Evolutionary conservation across 2,329 filamentous ascomycete genomes (phyloP).

Genomic region (Penicillium sp.): DNA sequence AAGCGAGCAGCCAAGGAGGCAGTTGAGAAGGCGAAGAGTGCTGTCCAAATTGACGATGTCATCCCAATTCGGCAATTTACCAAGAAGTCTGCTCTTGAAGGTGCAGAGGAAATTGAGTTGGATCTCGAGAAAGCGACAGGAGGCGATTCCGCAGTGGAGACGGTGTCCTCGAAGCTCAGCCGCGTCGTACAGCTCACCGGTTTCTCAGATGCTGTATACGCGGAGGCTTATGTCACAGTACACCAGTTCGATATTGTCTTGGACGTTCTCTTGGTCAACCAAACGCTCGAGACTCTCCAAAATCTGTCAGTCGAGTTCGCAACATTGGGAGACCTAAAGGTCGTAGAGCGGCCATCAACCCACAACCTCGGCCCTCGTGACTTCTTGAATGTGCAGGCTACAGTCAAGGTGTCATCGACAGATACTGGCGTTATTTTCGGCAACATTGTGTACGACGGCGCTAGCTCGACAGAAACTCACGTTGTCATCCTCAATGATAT

Average conservation of each 20-base stretch:
- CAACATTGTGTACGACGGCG: slow-evolving; percentile 96
- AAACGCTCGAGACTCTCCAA: slow-evolving; percentile 93
- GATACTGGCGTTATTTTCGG: slow-evolving; percentile 99
- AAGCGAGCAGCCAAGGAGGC: slow-evolving; percentile 96
- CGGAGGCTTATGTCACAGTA: slow-evolving; percentile 98
- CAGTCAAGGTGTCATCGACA: slow-evolving; percentile 97
- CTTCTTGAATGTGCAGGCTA: slow-evolving; percentile 98
- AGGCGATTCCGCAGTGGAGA: slow-evolving; percentile 81
- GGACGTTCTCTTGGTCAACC: slow-evolving; percentile 95
- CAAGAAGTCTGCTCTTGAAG: slow-evolving; percentile 85
- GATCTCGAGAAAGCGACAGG: slow-evolving; percentile 95
- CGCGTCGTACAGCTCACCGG: slow-evolving; percentile 96
- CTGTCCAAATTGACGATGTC: slow-evolving; percentile 93
- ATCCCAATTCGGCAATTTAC: slow-evolving; percentile 90
- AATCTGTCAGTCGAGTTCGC: slow-evolving; percentile 98
- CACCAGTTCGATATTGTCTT: slow-evolving; percentile 98
- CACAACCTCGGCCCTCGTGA: slow-evolving; percentile 95
- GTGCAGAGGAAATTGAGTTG: slow-evolving; percentile 81
- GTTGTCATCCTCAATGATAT: slow-evolving; percentile 98
- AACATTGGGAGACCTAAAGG: slow-evolving; percentile 96
- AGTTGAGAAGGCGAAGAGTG: slow-evolving; percentile 87
- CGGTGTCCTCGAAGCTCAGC: slow-evolving; percentile 91
- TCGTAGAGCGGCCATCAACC: slow-evolving; percentile 93
- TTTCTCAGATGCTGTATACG: slow-evolving; percentile 97
- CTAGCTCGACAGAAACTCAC: slow-evolving; percentile 88